These are phyloP conservation scores for Wakefieldia striispora DNA, from an alignment of 768 basidiomycete species.

Conservation along the genomic window DNA sequence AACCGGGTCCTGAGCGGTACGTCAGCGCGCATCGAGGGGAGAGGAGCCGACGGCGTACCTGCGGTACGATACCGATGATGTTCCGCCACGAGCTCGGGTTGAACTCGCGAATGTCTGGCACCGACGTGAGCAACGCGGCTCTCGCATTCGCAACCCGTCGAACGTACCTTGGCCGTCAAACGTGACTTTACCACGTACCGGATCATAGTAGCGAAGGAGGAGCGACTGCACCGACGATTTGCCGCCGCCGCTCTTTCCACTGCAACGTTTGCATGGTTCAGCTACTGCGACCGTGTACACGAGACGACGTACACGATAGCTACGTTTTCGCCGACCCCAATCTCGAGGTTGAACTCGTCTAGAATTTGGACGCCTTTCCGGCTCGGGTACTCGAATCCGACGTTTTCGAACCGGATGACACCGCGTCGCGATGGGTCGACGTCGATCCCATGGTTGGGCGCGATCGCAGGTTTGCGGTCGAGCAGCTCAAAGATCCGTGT, in stretches of 20 bases:
- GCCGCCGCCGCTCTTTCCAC: conserved; percentile 90
- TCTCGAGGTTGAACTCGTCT: conserved; percentile 76
- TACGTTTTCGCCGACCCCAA: conserved; percentile 83
- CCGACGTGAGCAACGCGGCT: neutral
- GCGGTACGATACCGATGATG: conserved; percentile 92
- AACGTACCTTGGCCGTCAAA: conserved; percentile 82
- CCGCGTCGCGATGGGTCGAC: conserved; percentile 61
- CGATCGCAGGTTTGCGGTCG: conserved; percentile 75
- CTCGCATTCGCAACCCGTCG: neutral
- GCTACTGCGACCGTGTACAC: neutral
- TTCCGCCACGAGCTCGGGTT: conserved; percentile 83
- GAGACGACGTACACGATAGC: conserved; percentile 78
- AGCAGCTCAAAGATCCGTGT: conserved; percentile 92
- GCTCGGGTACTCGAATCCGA: conserved; percentile 88
- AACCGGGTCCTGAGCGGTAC: conserved; percentile 59
- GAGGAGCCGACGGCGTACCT: conserved; percentile 37
- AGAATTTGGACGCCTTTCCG: conserved; percentile 79
- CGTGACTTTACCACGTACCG: conserved; percentile 74
- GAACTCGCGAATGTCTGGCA: conserved; percentile 88
- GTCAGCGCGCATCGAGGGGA: neutral
- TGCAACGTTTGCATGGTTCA: conserved; percentile 25
- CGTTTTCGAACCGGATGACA: conserved; percentile 73
- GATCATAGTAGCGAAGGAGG: conserved; percentile 87
- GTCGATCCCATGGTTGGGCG: conserved; percentile 56
- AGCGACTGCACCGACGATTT: conserved; percentile 92